These are phyloP conservation scores for Alopecurus myosuroides DNA, from an alignment of 176 grass and related monocot species.

Conservation along the genomic window DNA sequence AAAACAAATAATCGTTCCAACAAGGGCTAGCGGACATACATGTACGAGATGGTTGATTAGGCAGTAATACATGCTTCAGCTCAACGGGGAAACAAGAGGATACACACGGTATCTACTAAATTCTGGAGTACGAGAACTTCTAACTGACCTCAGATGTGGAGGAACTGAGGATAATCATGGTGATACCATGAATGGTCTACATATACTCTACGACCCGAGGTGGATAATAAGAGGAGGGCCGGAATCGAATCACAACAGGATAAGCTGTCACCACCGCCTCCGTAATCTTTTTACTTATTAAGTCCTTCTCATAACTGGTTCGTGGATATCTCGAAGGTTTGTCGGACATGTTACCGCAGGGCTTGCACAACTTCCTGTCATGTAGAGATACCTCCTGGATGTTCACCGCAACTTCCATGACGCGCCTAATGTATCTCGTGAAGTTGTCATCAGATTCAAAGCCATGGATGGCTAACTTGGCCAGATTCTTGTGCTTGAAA, in stretches of 20 bases:
- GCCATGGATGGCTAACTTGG: background rate
- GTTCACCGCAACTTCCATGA: background rate
- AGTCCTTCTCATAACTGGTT: background rate
- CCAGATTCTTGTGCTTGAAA: background rate
- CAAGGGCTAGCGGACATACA: background rate
- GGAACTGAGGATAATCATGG: background rate
- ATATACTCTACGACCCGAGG: background rate
- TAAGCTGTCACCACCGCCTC: background rate
- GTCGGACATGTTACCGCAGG: background rate
- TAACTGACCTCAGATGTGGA: background rate
- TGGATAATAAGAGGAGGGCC: background rate
- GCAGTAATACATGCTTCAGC: background rate
- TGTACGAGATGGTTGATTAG: background rate
- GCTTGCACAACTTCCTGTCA: background rate
- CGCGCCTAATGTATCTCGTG: background rate
- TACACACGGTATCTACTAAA: background rate
- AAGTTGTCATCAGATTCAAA: background rate
- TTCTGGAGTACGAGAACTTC: background rate
- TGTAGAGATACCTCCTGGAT: background rate
- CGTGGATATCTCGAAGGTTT: background rate
- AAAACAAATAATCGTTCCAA: background rate
- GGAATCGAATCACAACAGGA: background rate
- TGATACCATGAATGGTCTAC: background rate
- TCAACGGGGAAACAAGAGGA: background rate
- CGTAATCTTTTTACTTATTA: background rate